Evolutionary conservation across 768 basidiomycete species (phyloP), one percentile per base, ranked within the genome.

Genomic region (Naganishia randhawae): DNA sequence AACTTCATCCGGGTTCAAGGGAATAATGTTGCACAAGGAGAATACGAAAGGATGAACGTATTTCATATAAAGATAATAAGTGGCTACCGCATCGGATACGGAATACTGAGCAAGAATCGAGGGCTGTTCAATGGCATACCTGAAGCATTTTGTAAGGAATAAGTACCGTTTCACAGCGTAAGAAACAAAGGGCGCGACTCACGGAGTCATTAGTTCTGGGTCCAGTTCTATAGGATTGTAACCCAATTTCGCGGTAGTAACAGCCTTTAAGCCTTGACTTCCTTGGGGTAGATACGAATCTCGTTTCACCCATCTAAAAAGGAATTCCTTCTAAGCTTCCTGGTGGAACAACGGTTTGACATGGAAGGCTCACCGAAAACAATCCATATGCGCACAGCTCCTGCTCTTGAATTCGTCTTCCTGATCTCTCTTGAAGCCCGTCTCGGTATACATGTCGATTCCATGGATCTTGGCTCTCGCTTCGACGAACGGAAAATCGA

Each of bases 51-150:
- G 96, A 76, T 98, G 94, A 11, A 99, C 94, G 74, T 99, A 99
- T 93, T 98, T 99, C 96, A 98, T 99, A 82, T 99, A 98, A 39
- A 99, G 85, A 80, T 98, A 98, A 79, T 99, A 98, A 0, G 96
- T 99, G n/a, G 96, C 95, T 11, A 98, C 96, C 0, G 96, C 96
- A 84, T 99, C 96, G 79, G 96, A 99, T 31, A 99, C 96, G 73
- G 96, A 98, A 81, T 99, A 99, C 76, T 94, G 91, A 0, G 96
- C 95, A 19, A 99, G 86, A 1, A 87, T 80, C 76, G 98, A 94
- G 0, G 96, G 96, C 73, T 94, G 92, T 76, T 98, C 96, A 78
- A 91, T 83, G 0, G 96, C 96, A 81, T 99, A 98, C 37, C 95
- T 97, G 69, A 45, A 11, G 37, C 25, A 52, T 13, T 25, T 10